Base-by-base conservation (phyloP, 2,329 filamentous ascomycete species). In the Acrodontium crateriforme region DNA sequence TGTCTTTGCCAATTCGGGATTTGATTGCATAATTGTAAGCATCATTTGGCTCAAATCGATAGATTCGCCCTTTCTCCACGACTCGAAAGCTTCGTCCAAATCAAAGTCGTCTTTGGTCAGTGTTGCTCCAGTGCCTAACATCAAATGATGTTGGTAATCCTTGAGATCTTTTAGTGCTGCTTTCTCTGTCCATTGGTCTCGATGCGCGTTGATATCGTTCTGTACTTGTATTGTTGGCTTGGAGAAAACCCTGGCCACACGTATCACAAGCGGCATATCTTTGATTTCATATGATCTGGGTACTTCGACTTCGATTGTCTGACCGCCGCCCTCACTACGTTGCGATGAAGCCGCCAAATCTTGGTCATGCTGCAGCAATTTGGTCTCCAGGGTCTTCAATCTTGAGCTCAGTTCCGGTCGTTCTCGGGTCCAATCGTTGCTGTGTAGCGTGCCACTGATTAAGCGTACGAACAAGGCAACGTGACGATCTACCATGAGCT, bases 221-320 rank as follows among this genome's bases (percentile, higher is more conserved):
- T 98, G 89, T 5, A 85, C 77, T 41, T 89, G 75, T 2, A 75
- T 73, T 40, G 78, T 73, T 23, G 74, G 74, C 34, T 87, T 66
- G 24, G 78, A 79, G 55, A 95, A 98, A 38, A 94, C 80, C 44
- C 69, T 76, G 27, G 78, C 80, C 15, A 98, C 85, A 18, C 78
- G 71, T 51, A 89, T 78, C 16, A 93, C 89, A 57, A 94, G 69
- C 19, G 77, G 77, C 89, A 98, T 98, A 50, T 98, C 89, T 56
- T 89, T 93, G 49, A 95, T 78, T 54, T 94, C 82, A 54, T 93
- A 82, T 47, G 74, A 89, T 32, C 91, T 62, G 8, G 87, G 84
- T 3, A 84, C 71, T 31, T 80, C 67, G 13, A 87, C 79, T 53
- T 94, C 87, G 38, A 89, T 67, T 6, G 77, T 79, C 25, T 70